These are phyloP conservation scores for Corylus avellana DNA, from an alignment of 306 rosid species.

Conservation along the genomic window DNA sequence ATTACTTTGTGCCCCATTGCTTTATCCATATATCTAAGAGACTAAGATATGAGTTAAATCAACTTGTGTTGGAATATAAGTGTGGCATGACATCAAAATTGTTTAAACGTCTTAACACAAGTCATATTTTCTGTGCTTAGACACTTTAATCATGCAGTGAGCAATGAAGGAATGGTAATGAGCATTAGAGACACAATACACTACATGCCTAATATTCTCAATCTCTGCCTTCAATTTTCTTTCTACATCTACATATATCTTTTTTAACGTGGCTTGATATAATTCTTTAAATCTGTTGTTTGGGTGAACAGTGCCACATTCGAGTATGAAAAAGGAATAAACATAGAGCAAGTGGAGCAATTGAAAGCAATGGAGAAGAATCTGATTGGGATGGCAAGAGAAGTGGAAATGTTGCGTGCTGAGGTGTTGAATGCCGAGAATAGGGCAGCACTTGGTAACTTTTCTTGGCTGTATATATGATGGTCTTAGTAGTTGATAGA, in stretches of 20 bases:
- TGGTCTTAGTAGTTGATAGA: slow-evolving; percentile 7
- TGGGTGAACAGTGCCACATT: slow-evolving; percentile 53
- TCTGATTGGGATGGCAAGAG: slow-evolving; percentile 71
- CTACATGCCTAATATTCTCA: neutral
- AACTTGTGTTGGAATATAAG: neutral
- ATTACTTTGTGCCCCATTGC: neutral
- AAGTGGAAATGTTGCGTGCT: slow-evolving; percentile 68
- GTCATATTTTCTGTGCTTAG: neutral
- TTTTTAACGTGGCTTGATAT: slow-evolving; percentile 18
- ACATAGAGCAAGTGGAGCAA: slow-evolving; percentile 72
- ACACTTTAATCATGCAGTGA: neutral
- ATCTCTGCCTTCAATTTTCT: neutral
- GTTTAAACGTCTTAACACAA: neutral
- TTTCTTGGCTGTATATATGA: slow-evolving; percentile 19
- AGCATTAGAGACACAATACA: neutral
- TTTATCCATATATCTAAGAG: neutral
- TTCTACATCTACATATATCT: neutral
- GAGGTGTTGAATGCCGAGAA: slow-evolving; percentile 66
- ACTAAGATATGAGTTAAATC: neutral
- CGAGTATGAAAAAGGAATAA: slow-evolving; percentile 67
- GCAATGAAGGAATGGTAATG: neutral
- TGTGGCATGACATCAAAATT: neutral
- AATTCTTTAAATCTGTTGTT: slow-evolving; percentile 29
- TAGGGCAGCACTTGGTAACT: slow-evolving; percentile 63
- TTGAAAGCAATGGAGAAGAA: slow-evolving; percentile 76